Percentiles rank a stretch among this genome's conserved stretches.
Conservation (phyloP, 768 basidiomycete species). For the Cystobasidium ongulense region DNA sequence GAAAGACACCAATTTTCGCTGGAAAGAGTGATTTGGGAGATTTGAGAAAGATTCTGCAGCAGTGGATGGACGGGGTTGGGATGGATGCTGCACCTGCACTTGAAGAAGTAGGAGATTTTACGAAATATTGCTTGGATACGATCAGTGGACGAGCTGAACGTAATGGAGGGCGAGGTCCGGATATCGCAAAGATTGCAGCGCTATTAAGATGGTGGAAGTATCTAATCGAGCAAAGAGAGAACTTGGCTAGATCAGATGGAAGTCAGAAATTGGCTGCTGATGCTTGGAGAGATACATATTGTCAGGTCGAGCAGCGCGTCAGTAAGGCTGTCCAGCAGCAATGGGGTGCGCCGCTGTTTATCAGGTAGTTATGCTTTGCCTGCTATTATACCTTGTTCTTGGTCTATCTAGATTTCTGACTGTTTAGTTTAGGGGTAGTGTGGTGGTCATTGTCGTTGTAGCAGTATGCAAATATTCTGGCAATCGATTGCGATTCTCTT, state of each 20-base stretch:
- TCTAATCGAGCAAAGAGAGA: conserved; percentile 14
- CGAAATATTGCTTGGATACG: conserved; percentile 26
- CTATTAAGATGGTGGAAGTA: conserved; percentile 33
- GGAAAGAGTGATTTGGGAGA: conserved; percentile 4
- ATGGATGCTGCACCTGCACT: conserved; percentile 27
- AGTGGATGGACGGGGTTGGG: conserved; percentile 25
- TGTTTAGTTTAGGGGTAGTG: not conserved
- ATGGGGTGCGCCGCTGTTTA: conserved; percentile 7
- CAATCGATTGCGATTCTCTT: not conserved
- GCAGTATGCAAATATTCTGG: not conserved
- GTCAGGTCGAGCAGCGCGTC: not conserved
- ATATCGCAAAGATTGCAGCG: conserved; percentile 14
- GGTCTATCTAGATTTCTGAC: too few relatives aligned
- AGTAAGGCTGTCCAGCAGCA: not conserved
- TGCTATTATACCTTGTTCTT: not conserved
- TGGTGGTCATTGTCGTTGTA: not conserved
- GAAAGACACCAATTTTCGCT: conserved; percentile 13
- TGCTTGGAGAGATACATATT: conserved; percentile 13
- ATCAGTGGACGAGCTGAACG: not conserved
- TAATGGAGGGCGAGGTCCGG: conserved; percentile 22
- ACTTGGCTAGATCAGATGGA: not conserved
- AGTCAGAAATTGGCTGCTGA: conserved; percentile 5
- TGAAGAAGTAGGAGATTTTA: conserved; percentile 25
- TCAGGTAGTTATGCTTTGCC: not conserved
- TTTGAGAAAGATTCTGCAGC: conserved; percentile 3